Evolutionary conservation across 1,284 basidiomycete genomes (phyloP), one percentile per base, ranked within the genome.

Genomic region (Leccinum fuscescens): DNA sequence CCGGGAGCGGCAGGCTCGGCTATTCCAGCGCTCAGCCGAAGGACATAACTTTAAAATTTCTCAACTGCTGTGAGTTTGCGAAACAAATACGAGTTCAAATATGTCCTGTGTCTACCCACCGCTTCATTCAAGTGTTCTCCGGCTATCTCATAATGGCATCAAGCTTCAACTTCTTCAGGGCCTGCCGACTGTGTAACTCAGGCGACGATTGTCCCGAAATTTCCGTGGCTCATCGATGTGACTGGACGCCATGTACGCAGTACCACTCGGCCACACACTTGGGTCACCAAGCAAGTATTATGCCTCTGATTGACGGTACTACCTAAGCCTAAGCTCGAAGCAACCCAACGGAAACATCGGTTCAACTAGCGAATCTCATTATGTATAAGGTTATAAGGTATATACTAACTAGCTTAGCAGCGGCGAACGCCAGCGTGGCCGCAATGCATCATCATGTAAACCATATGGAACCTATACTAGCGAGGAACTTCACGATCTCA

Each of bases 331-430:
- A 24, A 27, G 27, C 14, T 17, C 55, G 15, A 55, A 27, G 8
- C 24, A 44, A 27, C 37, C 22, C 49, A 20, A 12, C n/a, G n/a
- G 22, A 44, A 29, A 48, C 37, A 20, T 42, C 29, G 12, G 39
- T 56, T n/a, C 31, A 39, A 58, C 48, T 57, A 44, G 27, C 15
- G 37, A 56, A 55, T 64, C 27, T 55, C 46, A 71, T 73, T 74
- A 71, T 27, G 50, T 46, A 49, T 70, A 51, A 55, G 42, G 66
- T 68, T 62, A 62, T 74, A 72, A 50, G 58, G 64, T 72, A 58
- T 46, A 46, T 20, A 59, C 58, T 66, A 49, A 56, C 57, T 59
- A 56, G 44, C 57, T 56, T 56, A 17, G 54, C 27, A 53, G 50
- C 54, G 53, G 50, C 60, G 35, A 63, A 56, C 63, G 59, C 72